Percentiles rank a stretch among this genome's conserved stretches.
phyloP scores from a whole-genome alignment of 306 rosid species.

The Quercus wislizeni region DNA sequence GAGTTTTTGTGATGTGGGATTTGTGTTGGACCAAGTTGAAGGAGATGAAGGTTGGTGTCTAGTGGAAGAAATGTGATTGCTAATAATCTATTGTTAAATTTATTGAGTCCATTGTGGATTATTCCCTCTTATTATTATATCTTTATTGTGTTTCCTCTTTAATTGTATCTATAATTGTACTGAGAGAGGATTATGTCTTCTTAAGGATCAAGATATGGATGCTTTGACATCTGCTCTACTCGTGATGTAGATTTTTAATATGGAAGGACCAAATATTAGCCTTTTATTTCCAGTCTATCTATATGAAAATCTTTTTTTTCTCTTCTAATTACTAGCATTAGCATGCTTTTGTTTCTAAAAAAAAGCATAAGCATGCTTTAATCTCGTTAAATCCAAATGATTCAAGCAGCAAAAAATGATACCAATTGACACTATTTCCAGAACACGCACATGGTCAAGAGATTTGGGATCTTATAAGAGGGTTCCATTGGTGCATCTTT shows the following conservation, averaged over 20 bases:
- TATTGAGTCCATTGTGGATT: not conserved
- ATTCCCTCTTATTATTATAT: not conserved
- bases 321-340: too few relatives aligned
- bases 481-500: too few relatives aligned
- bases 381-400: too few relatives aligned
- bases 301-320: too few relatives aligned
- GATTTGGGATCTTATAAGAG: too few relatives aligned
- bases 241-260: not conserved
- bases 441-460: too few relatives aligned
- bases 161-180: too few relatives aligned
- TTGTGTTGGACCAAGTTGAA: constrained; percentile 33
- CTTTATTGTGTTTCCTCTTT: not conserved
- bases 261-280: not conserved
- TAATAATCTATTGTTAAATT: not conserved
- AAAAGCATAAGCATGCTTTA: too few relatives aligned
- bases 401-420: too few relatives aligned
- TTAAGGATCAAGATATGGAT: not conserved
- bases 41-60: constrained; percentile 55
- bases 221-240: not conserved
- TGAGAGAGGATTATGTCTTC: not conserved
- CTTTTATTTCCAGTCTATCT: not conserved
- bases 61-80: constrained; percentile 38
- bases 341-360: too few relatives aligned
- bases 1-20: constrained; percentile 35
- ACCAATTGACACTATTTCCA: too few relatives aligned